Conservation (phyloP, 2,329 filamentous ascomycete genomes). For the Fusarium metavorans region DNA sequence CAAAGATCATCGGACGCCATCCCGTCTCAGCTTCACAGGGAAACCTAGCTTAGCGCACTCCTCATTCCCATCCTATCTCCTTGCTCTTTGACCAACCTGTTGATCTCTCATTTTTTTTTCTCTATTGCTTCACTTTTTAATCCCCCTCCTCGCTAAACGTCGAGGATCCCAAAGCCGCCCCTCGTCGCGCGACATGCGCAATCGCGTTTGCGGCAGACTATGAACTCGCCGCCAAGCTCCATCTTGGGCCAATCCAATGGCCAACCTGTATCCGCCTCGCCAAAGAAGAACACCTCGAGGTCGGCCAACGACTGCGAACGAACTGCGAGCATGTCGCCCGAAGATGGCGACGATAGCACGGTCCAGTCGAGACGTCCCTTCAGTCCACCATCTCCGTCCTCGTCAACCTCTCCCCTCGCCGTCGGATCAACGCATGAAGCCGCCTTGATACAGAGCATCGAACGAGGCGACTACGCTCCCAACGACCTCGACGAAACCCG, state of each 20-base stretch:
- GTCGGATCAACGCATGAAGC: conserved; percentile 48
- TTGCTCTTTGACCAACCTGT: background rate
- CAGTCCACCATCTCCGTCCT: conserved; percentile 44
- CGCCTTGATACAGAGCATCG: conserved; percentile 48
- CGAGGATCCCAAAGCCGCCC: background rate
- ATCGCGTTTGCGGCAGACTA: conserved; percentile 14
- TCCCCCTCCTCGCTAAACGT: background rate
- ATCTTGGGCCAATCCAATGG: conserved; percentile 21
- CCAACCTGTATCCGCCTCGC: background rate
- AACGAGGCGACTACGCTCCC: conserved; percentile 46
- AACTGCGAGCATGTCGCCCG: conserved; percentile 5
- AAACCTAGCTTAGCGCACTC: conserved; percentile 11
- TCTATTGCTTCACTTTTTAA: background rate
- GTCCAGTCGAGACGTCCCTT: conserved; percentile 8
- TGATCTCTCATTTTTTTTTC: background rate
- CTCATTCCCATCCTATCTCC: conserved; percentile 18
- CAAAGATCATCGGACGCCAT: conserved; percentile 19
- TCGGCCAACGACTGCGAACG: conserved; percentile 8
- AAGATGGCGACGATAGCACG: background rate
- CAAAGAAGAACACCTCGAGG: background rate
- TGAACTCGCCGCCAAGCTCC: conserved; percentile 44
- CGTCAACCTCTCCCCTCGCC: conserved; percentile 46
- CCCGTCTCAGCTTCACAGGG: conserved; percentile 7
- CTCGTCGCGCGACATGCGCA: conserved; percentile 20
- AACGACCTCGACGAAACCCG: conserved; percentile 51